phyloP scores from a whole-genome alignment of 495 filamentous ascomycete species.

The Neohortaea acidophila region DNA sequence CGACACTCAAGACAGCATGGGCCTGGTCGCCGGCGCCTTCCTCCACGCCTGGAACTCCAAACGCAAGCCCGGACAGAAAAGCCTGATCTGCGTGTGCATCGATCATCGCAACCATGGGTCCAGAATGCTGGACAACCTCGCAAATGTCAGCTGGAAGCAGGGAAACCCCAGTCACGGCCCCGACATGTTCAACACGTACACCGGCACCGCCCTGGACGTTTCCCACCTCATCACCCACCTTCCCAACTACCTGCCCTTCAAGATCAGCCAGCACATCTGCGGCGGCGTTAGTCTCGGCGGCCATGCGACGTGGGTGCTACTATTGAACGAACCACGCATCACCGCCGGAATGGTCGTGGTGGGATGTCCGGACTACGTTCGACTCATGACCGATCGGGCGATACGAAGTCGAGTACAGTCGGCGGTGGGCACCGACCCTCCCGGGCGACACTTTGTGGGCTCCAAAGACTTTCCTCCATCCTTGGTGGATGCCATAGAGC shows the following conservation, averaged over 20 bases:
- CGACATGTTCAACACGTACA: conserved; percentile 65
- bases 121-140: conserved; percentile 38
- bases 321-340: conserved; percentile 65
- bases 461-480: conserved; percentile 57
- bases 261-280: conserved; percentile 33
- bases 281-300: conserved; percentile 70
- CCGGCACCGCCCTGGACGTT: conserved; percentile 41
- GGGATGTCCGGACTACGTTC: conserved; percentile 75
- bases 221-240: conserved; percentile 56
- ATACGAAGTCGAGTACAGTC: conserved; percentile 51
- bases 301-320: conserved; percentile 70
- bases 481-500: conserved; percentile 42
- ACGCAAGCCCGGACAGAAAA: conserved; percentile 22
- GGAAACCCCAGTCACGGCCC: conserved; percentile 73
- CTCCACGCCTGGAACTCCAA: conserved; percentile 44
- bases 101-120: conserved; percentile 86
- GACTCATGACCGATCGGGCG: conserved; percentile 66
- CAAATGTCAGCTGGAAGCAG: conserved; percentile 62
- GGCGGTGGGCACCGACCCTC: conserved; percentile 36
- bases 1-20: conserved; percentile 55
- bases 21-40: conserved; percentile 36
- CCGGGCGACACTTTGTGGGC: conserved; percentile 53
- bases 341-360: conserved; percentile 63
- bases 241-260: conserved; percentile 56
- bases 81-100: conserved; percentile 66